Base-by-base conservation (phyloP, 2,329 filamentous ascomycete species). In the Ceratocystiopsis brevicomis region DNA sequence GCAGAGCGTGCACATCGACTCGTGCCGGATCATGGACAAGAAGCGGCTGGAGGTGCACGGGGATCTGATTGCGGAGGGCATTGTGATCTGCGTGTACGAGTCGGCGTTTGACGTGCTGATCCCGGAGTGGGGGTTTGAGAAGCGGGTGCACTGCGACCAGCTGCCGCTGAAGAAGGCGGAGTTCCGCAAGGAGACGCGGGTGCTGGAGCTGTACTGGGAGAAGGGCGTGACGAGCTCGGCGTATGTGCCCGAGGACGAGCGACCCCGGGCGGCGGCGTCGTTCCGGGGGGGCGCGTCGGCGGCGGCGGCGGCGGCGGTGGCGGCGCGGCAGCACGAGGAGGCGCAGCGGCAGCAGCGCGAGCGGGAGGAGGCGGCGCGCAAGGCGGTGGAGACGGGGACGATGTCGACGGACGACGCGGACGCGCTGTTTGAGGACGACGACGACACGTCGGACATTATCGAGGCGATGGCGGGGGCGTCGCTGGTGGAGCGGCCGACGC, bases 111-210 rank as follows among this genome's bases (percentile, higher is more conserved):
- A 98, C 59, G 85, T 98, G 38, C 72, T 98, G 50, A 96, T 98
- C 58, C 90, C 90, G 6, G 87, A 98, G 58, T 98, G 86, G 68
- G 90, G 90, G 51, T 96, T 98, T 53, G 90, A 98, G 69, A 98
- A 98, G 76, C 84, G 90, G 50, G 90, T 98, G 42, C 90, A 98
- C 64, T 98, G 90, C 58, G 90, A 98, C 57, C 90, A 98, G 67
- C 70, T 98, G 57, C 90, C 90, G 30, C 67, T 98, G 52, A 88
- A 96, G 73, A 98, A 98, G 70, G 90, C 90, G n/a, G 90, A 98
- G 59, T 98, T 90, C 64, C 78, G 92, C 61, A 96, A 96, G 70
- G 86, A 93, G 58, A 84, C 87, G 65, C 78, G 90, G 44, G 76
- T 96, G 30, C 71, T 98, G 39, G 90, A 98, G 63, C 73, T 98